Percentiles rank a stretch among this genome's conserved stretches.
These are phyloP conservation scores for Trichoderma sp. DNA, from an alignment of 2,329 filamentous ascomycete species.

Conservation along the genomic window DNA sequence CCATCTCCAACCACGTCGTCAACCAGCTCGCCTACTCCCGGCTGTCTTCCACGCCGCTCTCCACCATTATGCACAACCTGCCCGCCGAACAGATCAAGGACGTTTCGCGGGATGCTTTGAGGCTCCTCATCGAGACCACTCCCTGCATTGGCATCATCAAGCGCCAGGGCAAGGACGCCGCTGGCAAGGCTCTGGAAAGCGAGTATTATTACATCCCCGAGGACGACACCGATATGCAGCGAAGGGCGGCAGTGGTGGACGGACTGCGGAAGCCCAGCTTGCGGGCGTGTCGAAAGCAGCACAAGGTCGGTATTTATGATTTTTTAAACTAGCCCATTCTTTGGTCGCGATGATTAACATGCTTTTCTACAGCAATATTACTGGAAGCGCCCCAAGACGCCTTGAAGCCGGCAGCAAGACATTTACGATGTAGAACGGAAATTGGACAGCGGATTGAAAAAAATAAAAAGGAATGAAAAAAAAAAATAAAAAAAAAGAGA, in stretches of 20 bases:
- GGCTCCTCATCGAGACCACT: constrained; percentile 68
- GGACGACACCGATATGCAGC: constrained; percentile 72
- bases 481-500: background rate
- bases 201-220: constrained; percentile 97
- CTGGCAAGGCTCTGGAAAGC: constrained; percentile 87
- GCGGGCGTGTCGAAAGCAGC: constrained; percentile 86
- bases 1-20: constrained; percentile 77
- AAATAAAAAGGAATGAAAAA: background rate
- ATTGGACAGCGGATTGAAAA: background rate
- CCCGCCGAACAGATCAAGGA: constrained; percentile 58
- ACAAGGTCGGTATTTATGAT: constrained; percentile 70
- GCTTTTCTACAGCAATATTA: constrained; percentile 58
- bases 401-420: constrained; percentile 36
- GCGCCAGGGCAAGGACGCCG: constrained; percentile 91
- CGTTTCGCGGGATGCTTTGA: constrained; percentile 62
- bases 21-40: constrained; percentile 96
- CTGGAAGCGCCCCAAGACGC: constrained; percentile 63
- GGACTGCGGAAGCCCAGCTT: constrained; percentile 85
- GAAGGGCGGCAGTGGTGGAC: constrained; percentile 78
- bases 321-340: background rate
- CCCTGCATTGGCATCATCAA: constrained; percentile 82
- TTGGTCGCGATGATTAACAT: constrained; percentile 22
- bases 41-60: constrained; percentile 84
- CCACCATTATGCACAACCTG: constrained; percentile 82
- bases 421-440: background rate